Conservation (phyloP, 2,329 filamentous ascomycete species). For the Cladosporium colombiae region DNA sequence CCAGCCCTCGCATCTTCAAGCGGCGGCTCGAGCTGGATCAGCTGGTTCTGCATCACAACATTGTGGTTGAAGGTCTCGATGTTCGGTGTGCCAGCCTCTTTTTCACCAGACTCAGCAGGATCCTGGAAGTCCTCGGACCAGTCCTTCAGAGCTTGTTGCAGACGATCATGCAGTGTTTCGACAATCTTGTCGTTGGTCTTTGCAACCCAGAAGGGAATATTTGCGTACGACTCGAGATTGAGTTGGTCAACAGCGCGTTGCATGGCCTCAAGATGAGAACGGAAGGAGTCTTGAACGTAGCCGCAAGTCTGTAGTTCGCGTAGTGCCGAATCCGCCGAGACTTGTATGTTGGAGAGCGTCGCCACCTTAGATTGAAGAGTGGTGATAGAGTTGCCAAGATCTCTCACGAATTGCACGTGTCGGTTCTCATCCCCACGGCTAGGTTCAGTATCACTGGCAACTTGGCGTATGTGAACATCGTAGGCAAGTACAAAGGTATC, state of each 20-base stretch:
- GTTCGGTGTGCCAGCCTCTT: conserved; percentile 55
- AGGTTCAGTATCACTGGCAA: conserved; percentile 57
- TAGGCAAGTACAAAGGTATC: conserved; percentile 98
- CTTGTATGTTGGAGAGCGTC: conserved; percentile 74
- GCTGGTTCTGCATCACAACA: conserved; percentile 95
- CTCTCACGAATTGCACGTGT: conserved; percentile 93
- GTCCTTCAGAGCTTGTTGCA: conserved; percentile 78
- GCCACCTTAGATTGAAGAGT: conserved; percentile 85
- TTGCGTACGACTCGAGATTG: conserved; percentile 93
- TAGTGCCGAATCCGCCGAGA: conserved; percentile 78
- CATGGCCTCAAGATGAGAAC: conserved; percentile 76
- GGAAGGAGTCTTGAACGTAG: conserved; percentile 79
- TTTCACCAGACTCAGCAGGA: conserved; percentile 41
- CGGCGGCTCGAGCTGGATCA: conserved; percentile 94
- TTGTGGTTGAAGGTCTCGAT: conserved; percentile 81
- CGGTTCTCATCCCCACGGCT: conserved; percentile 38
- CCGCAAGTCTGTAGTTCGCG: conserved; percentile 80
- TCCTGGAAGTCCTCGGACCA: conserved; percentile 86
- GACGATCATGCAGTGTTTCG: conserved; percentile 71
- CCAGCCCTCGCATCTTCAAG: conserved; percentile 87
- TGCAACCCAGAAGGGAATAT: conserved; percentile 85
- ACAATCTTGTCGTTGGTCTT: conserved; percentile 86
- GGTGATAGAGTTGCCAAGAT: conserved; percentile 85
- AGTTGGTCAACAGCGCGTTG: conserved; percentile 94
- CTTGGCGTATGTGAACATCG: conserved; percentile 77